A percentile compares a stretch with the other conserved stretches of the same genome.
These are phyloP conservation scores for Rhizophora mangle DNA, from an alignment of 345 rosid genomes.

Conservation along the genomic window DNA sequence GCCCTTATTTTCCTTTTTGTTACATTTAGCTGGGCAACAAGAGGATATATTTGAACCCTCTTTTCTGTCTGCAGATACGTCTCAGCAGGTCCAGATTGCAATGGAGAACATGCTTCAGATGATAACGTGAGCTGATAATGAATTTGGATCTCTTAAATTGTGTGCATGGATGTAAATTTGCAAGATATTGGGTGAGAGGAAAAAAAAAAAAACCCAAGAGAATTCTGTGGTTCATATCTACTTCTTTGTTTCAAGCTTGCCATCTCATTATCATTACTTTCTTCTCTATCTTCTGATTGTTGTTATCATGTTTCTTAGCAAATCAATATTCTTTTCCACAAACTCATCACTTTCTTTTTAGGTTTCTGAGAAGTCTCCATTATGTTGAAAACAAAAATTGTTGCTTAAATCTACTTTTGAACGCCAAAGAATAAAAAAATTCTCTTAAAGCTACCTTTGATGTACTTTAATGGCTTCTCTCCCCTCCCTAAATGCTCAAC, in stretches of 20 bases:
- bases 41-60: background rate
- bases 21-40: background rate
- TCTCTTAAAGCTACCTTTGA: background rate
- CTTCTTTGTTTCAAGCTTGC: background rate
- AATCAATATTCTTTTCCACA: background rate
- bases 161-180: background rate
- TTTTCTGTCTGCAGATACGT: constrained; percentile 51
- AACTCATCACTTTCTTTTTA: background rate
- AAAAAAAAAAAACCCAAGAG: background rate
- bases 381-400: background rate
- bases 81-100: constrained; percentile 71
- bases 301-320: background rate
- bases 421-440: background rate
- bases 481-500: background rate
- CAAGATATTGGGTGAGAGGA: background rate
- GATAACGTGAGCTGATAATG: constrained; percentile 52
- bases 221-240: background rate
- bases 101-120: constrained; percentile 84
- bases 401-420: background rate
- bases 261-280: background rate
- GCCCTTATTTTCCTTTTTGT: background rate
- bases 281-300: background rate
- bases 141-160: too few species aligned
- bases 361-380: background rate
- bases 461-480: background rate